Conservation (phyloP, 306 rosid genomes). For the Fagus sylvatica region DNA sequence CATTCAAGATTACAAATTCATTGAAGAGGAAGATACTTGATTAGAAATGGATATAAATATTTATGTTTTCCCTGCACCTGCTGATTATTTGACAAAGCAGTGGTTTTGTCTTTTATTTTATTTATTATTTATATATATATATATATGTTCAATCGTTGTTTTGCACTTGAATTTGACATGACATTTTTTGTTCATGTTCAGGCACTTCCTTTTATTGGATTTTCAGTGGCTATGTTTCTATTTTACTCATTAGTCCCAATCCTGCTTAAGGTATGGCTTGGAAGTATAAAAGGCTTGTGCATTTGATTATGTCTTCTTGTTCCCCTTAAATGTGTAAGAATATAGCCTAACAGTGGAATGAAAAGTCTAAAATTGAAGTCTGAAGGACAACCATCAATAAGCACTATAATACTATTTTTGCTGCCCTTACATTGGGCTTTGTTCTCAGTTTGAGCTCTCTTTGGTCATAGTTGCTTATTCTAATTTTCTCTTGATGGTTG, state of each 20-base stretch:
- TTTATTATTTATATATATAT: background rate
- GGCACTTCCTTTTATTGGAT: conserved; percentile 91
- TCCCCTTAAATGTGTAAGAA: background rate
- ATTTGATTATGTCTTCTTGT: background rate
- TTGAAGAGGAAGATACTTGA: background rate
- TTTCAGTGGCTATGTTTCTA: conserved; percentile 83
- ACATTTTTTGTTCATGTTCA: conserved; percentile 38
- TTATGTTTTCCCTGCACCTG: background rate
- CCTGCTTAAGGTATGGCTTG: conserved; percentile 72
- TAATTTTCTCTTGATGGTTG: background rate
- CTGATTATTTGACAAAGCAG: background rate
- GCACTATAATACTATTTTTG: background rate
- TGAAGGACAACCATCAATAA: background rate
- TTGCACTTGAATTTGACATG: background rate
- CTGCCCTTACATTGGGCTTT: background rate
- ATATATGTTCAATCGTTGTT: background rate
- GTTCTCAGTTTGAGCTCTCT: background rate
- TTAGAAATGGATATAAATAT: background rate
- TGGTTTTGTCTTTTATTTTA: background rate
- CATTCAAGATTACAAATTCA: background rate
- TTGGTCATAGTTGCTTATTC: background rate
- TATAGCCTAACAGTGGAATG: background rate
- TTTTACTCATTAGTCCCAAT: conserved; percentile 90
- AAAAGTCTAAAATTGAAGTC: background rate
- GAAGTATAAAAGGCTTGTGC: conserved; percentile 15